These are phyloP conservation scores for Entophlyctis luteolus DNA, from an alignment of 192 early-diverging fungal genomes.

Conservation along the genomic window DNA sequence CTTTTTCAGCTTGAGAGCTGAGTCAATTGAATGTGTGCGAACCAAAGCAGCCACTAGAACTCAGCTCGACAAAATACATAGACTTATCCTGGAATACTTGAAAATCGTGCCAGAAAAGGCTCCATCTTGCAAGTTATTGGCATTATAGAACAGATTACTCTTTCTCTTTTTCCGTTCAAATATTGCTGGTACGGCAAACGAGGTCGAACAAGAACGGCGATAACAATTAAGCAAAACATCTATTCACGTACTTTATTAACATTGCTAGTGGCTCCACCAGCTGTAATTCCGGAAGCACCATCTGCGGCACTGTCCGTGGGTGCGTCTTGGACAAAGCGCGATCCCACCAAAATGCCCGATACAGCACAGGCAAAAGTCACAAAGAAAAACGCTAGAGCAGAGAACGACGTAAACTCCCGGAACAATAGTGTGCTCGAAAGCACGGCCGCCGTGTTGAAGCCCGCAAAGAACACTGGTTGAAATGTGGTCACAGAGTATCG, in stretches of 20 bases:
- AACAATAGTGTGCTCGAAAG: slow-evolving; percentile 20
- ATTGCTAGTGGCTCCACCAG: too few relatives aligned
- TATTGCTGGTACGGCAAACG: too few relatives aligned
- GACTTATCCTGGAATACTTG: not conserved
- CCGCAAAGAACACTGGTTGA: slow-evolving; percentile 35
- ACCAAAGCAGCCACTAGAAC: not conserved
- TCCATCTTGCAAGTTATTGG: too few relatives aligned
- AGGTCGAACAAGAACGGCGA: too few relatives aligned
- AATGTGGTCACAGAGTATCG: slow-evolving; percentile 26
- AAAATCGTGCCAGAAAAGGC: too few relatives aligned
- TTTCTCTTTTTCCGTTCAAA: too few relatives aligned
- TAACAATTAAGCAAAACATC: too few relatives aligned
- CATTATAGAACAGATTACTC: too few relatives aligned
- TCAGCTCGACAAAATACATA: not conserved
- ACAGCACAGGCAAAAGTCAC: slow-evolving; percentile 17
- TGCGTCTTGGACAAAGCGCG: not conserved
- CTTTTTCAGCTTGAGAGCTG: too few relatives aligned
- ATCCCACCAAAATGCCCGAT: slow-evolving; percentile 17
- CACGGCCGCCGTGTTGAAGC: slow-evolving; percentile 29
- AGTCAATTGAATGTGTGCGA: not conserved
- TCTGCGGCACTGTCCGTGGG: too few relatives aligned
- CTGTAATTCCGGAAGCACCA: too few relatives aligned
- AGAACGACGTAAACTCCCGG: slow-evolving; percentile 8
- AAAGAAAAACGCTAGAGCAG: slow-evolving; percentile 1
- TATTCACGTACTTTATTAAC: too few relatives aligned